Base-by-base conservation (phyloP, 2,329 filamentous ascomycete genomes). In the Aureobasidium sp. region DNA sequence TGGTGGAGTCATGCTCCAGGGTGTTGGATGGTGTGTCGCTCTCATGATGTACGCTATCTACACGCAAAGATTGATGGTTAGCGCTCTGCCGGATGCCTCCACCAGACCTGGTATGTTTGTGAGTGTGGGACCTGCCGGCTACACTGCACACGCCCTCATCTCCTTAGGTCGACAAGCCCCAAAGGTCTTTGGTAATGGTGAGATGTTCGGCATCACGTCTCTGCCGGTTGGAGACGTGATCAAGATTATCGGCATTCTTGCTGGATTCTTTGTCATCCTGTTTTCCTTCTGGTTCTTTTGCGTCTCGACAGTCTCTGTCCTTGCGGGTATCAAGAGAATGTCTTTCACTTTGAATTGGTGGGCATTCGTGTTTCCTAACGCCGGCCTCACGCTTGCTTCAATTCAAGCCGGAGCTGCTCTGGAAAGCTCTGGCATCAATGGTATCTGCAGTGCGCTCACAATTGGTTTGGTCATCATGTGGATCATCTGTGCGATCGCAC, bases 331-430 rank as follows among this genome's bases (percentile, higher is more conserved):
- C 11, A 70, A 74, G 17, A 71, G 75, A 14, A 82, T 80, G 69
- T 66, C 66, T 1, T 82, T 82, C 69, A 76, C 78, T 8, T 70
- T 82, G 29, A 77, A 73, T 69, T 88, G 84, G 84, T 86, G 82
- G 79, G 83, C 83, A 6, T 85, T 86, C 71, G 80, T 88, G 37
- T 88, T 87, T 68, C 85, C 85, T 6, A 87, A 87, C 63, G 83
- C 82, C 1, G 85, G 85, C 0, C 81, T 87, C 57, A 84, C 82
- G 1, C 75, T 87, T 42, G 81, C 83, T 0, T 80, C 80, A 4
- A 84, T 87, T 44, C 76, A 82, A 15, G 74, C 86, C 49, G 85
- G 81, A 2, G 77, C 77, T n/a, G 77, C 73, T 0, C 73, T 86
- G 12, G 71, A 77, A 0, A 87, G 82, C 67, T 64, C 75, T 0